Conservation (phyloP, 2,329 filamentous ascomycete genomes). For the Phialophora verrucosa region DNA sequence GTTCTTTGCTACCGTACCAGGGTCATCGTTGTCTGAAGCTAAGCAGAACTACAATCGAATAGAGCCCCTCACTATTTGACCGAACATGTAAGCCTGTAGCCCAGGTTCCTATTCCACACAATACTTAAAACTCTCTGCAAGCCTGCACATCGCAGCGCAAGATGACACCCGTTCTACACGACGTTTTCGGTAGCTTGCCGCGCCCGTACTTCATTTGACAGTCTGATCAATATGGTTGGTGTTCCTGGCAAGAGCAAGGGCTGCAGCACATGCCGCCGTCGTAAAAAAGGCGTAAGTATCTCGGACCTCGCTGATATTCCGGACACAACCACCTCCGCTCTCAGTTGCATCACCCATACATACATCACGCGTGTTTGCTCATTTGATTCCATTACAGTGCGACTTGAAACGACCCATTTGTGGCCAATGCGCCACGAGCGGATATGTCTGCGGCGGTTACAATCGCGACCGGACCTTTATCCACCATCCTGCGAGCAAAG, state of each 20-base stretch:
- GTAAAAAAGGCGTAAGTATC: slow-evolving; percentile 64
- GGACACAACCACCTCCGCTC: not conserved
- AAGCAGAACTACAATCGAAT: not conserved
- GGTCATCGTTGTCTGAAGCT: not conserved
- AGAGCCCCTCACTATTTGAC: not conserved
- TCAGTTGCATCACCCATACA: slow-evolving; percentile 12
- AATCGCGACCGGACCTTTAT: slow-evolving; percentile 69
- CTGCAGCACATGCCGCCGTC: slow-evolving; percentile 65
- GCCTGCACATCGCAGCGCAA: slow-evolving; percentile 7
- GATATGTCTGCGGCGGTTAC: slow-evolving; percentile 66
- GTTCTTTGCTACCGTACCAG: not conserved
- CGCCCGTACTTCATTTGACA: slow-evolving; percentile 5
- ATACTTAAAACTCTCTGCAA: slow-evolving; percentile 2
- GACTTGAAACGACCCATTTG: slow-evolving; percentile 67
- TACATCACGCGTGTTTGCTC: not conserved
- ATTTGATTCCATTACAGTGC: slow-evolving; percentile 54
- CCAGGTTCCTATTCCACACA: not conserved
- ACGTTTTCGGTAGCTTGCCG: slow-evolving; percentile 19
- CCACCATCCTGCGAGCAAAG: slow-evolving; percentile 38
- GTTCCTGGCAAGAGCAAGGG: slow-evolving; percentile 69
- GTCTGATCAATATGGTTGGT: slow-evolving; percentile 58
- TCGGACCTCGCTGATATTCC: not conserved
- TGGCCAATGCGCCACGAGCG: slow-evolving; percentile 64
- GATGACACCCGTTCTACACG: slow-evolving; percentile 17
- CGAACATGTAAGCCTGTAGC: not conserved